A percentile compares a stretch with the other conserved stretches of the same genome.
Conservation (phyloP, 192 early-diverging fungal genomes). For the Coemansia biformis region DNA sequence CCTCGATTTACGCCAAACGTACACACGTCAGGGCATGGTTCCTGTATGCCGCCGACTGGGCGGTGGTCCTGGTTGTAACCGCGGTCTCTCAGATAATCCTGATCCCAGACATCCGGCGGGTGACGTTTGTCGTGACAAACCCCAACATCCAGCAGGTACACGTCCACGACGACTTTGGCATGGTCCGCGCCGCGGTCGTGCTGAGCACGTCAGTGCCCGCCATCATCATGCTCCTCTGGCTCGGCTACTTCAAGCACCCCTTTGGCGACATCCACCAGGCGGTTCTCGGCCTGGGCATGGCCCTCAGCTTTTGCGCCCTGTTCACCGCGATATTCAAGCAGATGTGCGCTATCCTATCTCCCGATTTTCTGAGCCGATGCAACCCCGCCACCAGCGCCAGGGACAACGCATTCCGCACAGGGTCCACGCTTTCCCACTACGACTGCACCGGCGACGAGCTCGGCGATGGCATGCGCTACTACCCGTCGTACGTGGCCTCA, state of each 20-base stretch:
- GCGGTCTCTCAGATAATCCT: conserved; percentile 26
- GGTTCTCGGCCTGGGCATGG: conserved; percentile 27
- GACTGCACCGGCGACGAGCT: conserved; percentile 17
- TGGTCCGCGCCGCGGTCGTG: conserved; percentile 24
- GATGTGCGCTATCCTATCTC: conserved; percentile 1
- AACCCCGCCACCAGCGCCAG: conserved; percentile 10
- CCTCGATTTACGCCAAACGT: not conserved
- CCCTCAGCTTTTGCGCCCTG: conserved; percentile 29
- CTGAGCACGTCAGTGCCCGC: conserved; percentile 26
- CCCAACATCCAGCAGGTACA: conserved; percentile 31
- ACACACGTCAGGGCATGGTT: conserved; percentile 7
- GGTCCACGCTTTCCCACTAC: conserved; percentile 9
- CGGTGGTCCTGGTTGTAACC: conserved; percentile 6
- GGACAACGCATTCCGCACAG: conserved; percentile 12
- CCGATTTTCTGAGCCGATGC: conserved; percentile 34
- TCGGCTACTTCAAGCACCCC: conserved; percentile 16
- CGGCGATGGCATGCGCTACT: conserved; percentile 7
- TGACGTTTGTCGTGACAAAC: conserved; percentile 21
- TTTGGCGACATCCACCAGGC: conserved; percentile 26
- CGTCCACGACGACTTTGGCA: conserved; percentile 10
- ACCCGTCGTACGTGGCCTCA: conserved; percentile 10
- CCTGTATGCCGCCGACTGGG: conserved; percentile 37
- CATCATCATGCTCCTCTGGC: conserved; percentile 33
- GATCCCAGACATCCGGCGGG: conserved; percentile 14
- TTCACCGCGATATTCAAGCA: conserved; percentile 31